Percentiles rank a stretch among this genome's conserved stretches.
Conservation (phyloP, 805 yeast genomes). For the Candida ovalis region DNA sequence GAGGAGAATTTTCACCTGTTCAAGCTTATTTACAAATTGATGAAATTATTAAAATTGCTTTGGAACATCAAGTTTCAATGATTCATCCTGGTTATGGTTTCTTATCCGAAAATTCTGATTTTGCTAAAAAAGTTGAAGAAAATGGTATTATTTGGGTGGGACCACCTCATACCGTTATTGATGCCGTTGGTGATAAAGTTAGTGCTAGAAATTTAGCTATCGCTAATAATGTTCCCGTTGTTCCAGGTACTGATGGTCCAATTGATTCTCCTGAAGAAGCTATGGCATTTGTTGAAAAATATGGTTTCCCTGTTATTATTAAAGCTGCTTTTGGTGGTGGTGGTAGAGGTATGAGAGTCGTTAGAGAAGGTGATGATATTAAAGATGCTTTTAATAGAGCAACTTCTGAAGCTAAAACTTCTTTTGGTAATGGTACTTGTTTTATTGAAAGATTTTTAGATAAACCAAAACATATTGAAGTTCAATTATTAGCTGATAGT, state of each 20-base stretch:
- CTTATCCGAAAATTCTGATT: conserved; percentile 55
- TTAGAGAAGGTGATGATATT: conserved; percentile 90
- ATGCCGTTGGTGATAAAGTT: conserved; percentile 95
- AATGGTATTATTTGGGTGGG: conserved; percentile 96
- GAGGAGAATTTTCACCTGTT: conserved; percentile 90
- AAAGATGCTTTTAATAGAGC: conserved; percentile 93
- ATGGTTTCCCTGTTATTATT: conserved; percentile 95
- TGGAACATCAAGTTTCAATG: conserved; percentile 73
- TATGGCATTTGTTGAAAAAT: conserved; percentile 65
- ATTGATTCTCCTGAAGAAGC: conserved; percentile 81
- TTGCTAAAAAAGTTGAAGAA: conserved; percentile 86
- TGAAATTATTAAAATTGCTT: conserved; percentile 86
- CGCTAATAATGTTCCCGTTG: conserved; percentile 81
- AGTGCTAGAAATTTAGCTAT: conserved; percentile 87
- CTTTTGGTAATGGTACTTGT: conserved; percentile 99
- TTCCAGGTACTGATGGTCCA: conserved; percentile 98
- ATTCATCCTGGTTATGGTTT: conserved; percentile 87
- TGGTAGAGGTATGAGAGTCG: conserved; percentile 99
- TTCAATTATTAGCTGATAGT: conserved; percentile 88
- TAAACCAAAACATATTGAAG: conserved; percentile 97
- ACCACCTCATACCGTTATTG: conserved; percentile 83
- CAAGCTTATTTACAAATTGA: conserved; percentile 95
- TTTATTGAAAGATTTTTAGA: conserved; percentile 94
- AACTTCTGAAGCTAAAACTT: conserved; percentile 85
- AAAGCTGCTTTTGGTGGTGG: conserved; percentile 99